These are phyloP conservation scores for Amanita jacksonii DNA, from an alignment of 768 basidiomycete species.

Conservation along the genomic window DNA sequence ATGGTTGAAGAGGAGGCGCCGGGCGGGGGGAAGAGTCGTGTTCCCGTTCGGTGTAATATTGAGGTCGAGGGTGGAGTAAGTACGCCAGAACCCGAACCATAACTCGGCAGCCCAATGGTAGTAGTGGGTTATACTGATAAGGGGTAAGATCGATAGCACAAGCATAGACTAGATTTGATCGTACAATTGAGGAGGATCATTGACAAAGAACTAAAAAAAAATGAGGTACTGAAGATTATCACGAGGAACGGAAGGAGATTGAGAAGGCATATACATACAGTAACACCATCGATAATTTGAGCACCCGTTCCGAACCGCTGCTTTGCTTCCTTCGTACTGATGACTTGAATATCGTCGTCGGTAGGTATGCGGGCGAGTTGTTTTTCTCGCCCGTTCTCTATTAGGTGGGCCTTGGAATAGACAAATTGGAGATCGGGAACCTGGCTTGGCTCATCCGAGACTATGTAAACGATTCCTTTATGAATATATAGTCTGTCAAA, in stretches of 20 bases:
- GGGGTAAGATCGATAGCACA: neutral
- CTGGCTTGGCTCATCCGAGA: slow-evolving; percentile 57
- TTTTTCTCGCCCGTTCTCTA: slow-evolving; percentile 48
- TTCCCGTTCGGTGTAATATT: slow-evolving; percentile 54
- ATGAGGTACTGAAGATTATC: no score
- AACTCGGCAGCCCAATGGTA: slow-evolving; percentile 93
- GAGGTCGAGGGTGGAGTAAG: slow-evolving; percentile 76
- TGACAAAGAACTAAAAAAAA: slow-evolving; percentile 80
- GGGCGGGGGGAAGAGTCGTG: slow-evolving; percentile 63
- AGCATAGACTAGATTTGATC: no score
- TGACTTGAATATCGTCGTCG: slow-evolving; percentile 69
- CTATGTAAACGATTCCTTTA: slow-evolving; percentile 77
- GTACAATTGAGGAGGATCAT: slow-evolving; percentile 83
- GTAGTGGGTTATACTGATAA: slow-evolving; percentile 72
- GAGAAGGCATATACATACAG: slow-evolving; percentile 29
- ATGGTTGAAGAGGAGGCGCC: slow-evolving; percentile 70
- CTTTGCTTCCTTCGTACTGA: slow-evolving; percentile 58
- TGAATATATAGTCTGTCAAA: slow-evolving; percentile 75
- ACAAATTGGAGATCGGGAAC: slow-evolving; percentile 62
- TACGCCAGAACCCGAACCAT: slow-evolving; percentile 87
- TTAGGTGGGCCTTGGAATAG: slow-evolving; percentile 56
- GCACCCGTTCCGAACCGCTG: slow-evolving; percentile 65
- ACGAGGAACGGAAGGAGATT: neutral
- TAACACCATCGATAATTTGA: slow-evolving; percentile 66
- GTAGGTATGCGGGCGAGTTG: slow-evolving; percentile 58